phyloP scores from a whole-genome alignment of 768 basidiomycete species.

The Kwoniella shandongensis region DNA sequence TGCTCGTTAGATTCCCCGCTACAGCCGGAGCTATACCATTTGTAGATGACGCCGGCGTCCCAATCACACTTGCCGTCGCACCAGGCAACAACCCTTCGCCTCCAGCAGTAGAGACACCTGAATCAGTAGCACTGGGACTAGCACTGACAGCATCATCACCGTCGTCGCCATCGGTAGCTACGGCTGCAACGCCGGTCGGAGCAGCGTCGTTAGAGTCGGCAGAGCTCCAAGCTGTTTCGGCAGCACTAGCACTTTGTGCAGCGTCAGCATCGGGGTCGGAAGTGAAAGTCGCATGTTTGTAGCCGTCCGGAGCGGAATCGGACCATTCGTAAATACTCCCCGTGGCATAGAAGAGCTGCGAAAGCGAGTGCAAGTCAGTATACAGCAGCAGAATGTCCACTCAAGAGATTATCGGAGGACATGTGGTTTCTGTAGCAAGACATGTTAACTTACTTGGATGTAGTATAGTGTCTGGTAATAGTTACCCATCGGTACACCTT shows the following conservation, averaged over 20 bases:
- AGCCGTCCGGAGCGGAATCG: constrained; percentile 16
- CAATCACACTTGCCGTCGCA: not conserved
- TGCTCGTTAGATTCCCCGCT: too few relatives aligned
- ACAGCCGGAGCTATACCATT: too few relatives aligned
- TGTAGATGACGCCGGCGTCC: not conserved
- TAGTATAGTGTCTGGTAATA: constrained; percentile 21
- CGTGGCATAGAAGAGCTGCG: constrained; percentile 26
- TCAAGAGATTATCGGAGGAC: too few relatives aligned
- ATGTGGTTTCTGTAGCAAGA: too few relatives aligned
- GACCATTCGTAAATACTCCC: constrained; percentile 27
- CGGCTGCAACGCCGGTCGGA: constrained; percentile 1
- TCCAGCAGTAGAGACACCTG: constrained; percentile 1
- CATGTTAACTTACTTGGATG: constrained; percentile 20
- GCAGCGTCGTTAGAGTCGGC: constrained; percentile 4
- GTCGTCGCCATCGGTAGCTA: not conserved
- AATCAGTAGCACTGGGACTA: not conserved
- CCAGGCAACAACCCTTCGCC: too few relatives aligned
- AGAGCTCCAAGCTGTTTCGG: constrained; percentile 2
- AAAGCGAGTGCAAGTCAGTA: not conserved
- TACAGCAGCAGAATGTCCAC: too few relatives aligned
- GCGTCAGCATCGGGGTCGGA: not conserved
- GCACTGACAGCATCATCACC: not conserved
- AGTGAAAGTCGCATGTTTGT: constrained; percentile 13
- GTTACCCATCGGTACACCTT: constrained; percentile 16
- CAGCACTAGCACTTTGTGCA: not conserved